Evolutionary conservation across 768 basidiomycete genomes (phyloP).

Genomic region (Pulveroboletus sp.): DNA sequence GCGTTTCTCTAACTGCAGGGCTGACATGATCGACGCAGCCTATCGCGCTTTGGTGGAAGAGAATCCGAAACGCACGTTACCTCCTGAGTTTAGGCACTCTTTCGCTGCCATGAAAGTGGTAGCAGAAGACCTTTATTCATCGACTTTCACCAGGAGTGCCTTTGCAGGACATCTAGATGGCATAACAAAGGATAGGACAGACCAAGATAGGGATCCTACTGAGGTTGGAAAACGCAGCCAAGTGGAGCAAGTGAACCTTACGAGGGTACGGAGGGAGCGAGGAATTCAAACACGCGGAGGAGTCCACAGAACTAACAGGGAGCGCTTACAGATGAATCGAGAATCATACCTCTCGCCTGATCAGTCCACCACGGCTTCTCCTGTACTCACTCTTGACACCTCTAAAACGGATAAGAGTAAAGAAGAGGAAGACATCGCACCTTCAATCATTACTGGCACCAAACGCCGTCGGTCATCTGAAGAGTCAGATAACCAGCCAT

Average conservation of each 20-base stretch:
- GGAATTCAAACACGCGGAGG: not conserved
- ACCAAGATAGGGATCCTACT: not conserved
- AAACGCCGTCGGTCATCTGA: constrained; percentile 17
- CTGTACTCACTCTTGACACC: constrained; percentile 4
- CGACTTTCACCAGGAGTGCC: constrained; percentile 23
- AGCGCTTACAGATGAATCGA: not conserved
- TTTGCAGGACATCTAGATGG: constrained; percentile 27
- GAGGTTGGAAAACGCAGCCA: not conserved
- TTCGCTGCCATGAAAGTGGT: constrained; percentile 29
- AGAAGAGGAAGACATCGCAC: constrained; percentile 10
- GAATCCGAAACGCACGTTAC: constrained; percentile 8
- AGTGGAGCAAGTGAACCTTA: not conserved
- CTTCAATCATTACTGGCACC: constrained; percentile 14
- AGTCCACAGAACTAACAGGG: not conserved
- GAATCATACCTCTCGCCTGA: constrained; percentile 17
- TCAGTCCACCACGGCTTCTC: constrained; percentile 4
- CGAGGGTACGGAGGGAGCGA: constrained; percentile 4
- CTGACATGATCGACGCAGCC: constrained; percentile 28
- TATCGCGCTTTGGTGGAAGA: constrained; percentile 25
- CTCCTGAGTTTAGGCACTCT: constrained; percentile 16
- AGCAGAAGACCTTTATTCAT: constrained; percentile 30
- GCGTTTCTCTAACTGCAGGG: constrained; percentile 21
- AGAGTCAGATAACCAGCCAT: not conserved
- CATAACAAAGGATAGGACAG: constrained; percentile 28
- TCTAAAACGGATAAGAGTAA: constrained; percentile 12